A percentile compares a stretch with the other conserved stretches of the same genome.
These are phyloP conservation scores for Bauhinia variegata DNA, from an alignment of 306 rosid genomes.

Conservation along the genomic window DNA sequence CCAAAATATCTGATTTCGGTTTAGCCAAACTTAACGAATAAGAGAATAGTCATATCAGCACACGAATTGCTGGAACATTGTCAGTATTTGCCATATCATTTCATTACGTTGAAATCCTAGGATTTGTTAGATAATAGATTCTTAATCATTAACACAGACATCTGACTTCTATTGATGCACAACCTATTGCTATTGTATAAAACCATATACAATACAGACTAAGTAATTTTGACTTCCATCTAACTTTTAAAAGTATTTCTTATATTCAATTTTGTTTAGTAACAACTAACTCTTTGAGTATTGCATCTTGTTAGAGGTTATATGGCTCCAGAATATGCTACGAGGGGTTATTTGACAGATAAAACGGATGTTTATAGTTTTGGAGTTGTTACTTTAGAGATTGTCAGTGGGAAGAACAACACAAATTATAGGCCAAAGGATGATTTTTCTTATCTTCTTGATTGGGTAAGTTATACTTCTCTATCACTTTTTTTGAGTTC, in stretches of 20 bases:
- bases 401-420: constrained; percentile 86
- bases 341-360: constrained; percentile 80
- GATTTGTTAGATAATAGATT: neutral
- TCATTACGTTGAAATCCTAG: constrained; percentile 2
- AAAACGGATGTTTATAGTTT: constrained; percentile 87
- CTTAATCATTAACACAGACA: no score
- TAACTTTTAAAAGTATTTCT: neutral
- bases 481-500: neutral
- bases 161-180: no score
- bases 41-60: constrained; percentile 80
- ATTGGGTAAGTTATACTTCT: constrained; percentile 62
- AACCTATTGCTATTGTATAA: no score
- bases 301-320: constrained; percentile 60
- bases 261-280: neutral
- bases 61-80: constrained; percentile 88
- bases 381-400: constrained; percentile 72
- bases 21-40: constrained; percentile 88
- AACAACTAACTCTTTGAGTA: constrained; percentile 24
- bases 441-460: constrained; percentile 84
- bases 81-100: constrained; percentile 38
- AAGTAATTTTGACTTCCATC: neutral
- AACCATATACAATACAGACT: no score
- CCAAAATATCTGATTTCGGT: constrained; percentile 91
- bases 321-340: constrained; percentile 94
- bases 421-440: constrained; percentile 69